Evolutionary conservation across 768 basidiomycete species (phyloP), one percentile per base, ranked within the genome.

Genomic region (Pleurotus salmoneostramineus): DNA sequence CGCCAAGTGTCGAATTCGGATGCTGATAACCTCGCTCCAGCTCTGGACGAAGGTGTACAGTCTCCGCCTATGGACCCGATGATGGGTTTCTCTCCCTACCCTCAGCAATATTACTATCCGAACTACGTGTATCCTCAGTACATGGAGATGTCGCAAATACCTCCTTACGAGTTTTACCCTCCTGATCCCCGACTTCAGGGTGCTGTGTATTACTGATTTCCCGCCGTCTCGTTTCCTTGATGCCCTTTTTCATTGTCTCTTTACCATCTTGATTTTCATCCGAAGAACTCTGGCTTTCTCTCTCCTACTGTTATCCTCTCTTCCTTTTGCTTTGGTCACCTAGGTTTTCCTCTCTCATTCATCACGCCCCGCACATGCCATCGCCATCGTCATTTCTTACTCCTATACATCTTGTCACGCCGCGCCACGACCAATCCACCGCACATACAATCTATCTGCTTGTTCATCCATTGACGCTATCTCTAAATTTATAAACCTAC

Each of bases 101-200:
- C 80, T 37, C 78, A 82, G 63, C 78, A 76, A 42, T 89, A 89
- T 73, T 91, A 88, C 69, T 88, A 86, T 69, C 85, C 86, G 21
- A 77, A 80, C 60, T 89, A 89, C 64, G 76, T 75, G 57, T 90
- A 89, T 68, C 74, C 81, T 59, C 80, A 76, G 44, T 89, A 88
- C 72, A 73, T 87, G 76, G 88, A 88, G 69, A 78, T 83, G 80
- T 77, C 84, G 45, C 85, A 85, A 62, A 70, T 75, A 61, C 79
- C 82, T 68, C 82, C 81, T 64, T 89, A 88, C 71, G 87, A 88
- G 62, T 77, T 82, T 79, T 88, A 88, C 71, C 74, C 79, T 56
- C 68, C 77, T 66, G 81, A 84, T 43, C 66, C 65, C 64, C 79
- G 75, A 14, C n/a, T 42, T 54, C 52, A 43, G 37, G 52, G 52